Base-by-base conservation (phyloP, 163 green algal genomes). In the Prototheca wickerhamii region DNA sequence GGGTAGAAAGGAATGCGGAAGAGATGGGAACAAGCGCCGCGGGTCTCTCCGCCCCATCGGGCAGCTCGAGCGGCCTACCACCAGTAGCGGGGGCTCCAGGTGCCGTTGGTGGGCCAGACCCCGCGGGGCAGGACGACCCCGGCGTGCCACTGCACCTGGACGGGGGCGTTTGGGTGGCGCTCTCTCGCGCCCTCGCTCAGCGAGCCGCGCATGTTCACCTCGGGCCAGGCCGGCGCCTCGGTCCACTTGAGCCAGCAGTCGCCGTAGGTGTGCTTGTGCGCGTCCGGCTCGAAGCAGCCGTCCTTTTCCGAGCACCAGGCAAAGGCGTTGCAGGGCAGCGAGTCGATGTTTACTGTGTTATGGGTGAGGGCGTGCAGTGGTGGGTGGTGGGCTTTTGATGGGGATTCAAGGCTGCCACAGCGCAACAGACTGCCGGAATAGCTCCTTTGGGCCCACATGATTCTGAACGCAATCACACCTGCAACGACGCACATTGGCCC, bases 221-320 rank as follows among this genome's bases (percentile, higher is more conserved):
- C 81, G 8, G 86, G 82, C 6, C n/a, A 58, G n/a, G 84, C 75
- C 28, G 85, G 85, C 4, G 21, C 62, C 61, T 90, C 85, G 6
- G 81, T 87, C 62, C 91, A 91, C 64, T 95, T 95, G 34, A 95
- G 75, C 87, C 87, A 94, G 69, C 87, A 95, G 72, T 94, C 84
- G 0, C 84, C 82, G 33, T 79, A 81, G 33, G 60, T 76, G 81
- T 91, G 86, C 10, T 80, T 62, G 75, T 93, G 88, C 1, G 74
- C 77, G 61, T 95, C 87, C 0, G 88, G 81, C 72, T 92, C 87
- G 67, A 89, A 95, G 73, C 87, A 95, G 18, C 60, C 64, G 0
- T 88, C 75, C 26, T 33, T 6, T 4, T 76, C 63, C 0, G 71
- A 56, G 61, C 87, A 95, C 54, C 64, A 94, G 0, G 74, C 73